Conservation (phyloP, 768 basidiomycete genomes). For the Leccinum obscurum region DNA sequence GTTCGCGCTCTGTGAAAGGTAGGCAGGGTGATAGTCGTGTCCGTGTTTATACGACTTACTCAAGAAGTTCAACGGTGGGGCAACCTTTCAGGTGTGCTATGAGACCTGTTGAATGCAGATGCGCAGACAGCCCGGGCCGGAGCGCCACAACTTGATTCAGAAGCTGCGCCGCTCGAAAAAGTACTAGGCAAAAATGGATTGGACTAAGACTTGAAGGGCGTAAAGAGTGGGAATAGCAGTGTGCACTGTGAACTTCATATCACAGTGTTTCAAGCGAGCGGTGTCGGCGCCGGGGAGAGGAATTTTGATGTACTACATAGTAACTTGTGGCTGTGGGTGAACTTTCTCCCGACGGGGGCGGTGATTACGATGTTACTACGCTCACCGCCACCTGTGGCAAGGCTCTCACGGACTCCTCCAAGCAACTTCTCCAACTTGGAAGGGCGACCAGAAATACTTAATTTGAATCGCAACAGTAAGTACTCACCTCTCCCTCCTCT, state of each 20-base stretch:
- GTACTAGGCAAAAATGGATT: background rate
- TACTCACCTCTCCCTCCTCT: too few relatives aligned
- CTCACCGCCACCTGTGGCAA: background rate
- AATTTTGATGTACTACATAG: too few relatives aligned
- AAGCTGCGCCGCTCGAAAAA: background rate
- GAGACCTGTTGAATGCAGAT: background rate
- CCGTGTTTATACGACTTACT: background rate
- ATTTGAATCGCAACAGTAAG: too few relatives aligned
- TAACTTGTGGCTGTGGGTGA: background rate
- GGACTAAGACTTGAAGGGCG: background rate
- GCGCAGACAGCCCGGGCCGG: too few relatives aligned
- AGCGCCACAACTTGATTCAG: background rate
- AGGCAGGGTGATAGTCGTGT: background rate
- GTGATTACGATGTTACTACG: background rate
- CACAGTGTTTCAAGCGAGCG: background rate
- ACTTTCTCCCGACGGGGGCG: background rate
- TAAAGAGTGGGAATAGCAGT: background rate
- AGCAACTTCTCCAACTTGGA: background rate
- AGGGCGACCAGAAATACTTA: background rate
- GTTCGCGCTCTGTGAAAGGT: background rate
- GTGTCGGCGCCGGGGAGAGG: too few relatives aligned
- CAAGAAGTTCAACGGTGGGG: background rate
- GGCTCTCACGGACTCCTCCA: too few relatives aligned
- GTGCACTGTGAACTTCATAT: background rate
- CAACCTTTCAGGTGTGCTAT: background rate